Conservation (phyloP, 2,329 filamentous ascomycete genomes). For the Pseudogymnoascus pannorum region DNA sequence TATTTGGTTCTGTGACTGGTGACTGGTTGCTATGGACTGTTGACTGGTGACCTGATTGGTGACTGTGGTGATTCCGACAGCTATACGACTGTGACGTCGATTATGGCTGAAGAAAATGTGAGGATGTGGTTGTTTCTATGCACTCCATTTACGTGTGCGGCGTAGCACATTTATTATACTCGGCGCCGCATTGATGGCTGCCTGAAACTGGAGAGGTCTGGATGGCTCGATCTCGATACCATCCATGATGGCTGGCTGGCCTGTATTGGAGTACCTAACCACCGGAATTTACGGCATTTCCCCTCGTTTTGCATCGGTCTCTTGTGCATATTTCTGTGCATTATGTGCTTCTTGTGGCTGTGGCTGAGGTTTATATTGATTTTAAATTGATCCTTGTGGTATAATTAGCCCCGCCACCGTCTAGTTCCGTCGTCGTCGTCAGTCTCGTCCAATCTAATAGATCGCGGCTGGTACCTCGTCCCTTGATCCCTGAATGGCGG, state of each 20-base stretch:
- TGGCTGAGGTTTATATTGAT: neutral
- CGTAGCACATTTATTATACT: neutral
- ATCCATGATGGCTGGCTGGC: neutral
- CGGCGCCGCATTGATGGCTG: neutral
- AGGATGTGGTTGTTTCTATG: neutral
- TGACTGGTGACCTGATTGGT: neutral
- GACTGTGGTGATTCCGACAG: neutral
- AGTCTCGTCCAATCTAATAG: neutral
- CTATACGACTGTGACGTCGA: neutral
- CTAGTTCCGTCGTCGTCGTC: neutral
- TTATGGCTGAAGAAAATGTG: neutral
- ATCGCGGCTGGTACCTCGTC: neutral
- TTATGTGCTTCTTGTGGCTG: neutral
- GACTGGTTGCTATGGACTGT: neutral
- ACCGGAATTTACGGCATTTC: neutral
- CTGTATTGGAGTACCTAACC: too few species aligned
- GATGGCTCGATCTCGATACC: neutral
- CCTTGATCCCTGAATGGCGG: neutral
- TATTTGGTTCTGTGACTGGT: neutral
- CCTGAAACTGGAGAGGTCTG: neutral
- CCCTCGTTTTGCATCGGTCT: neutral
- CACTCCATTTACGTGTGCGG: neutral
- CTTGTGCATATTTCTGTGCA: neutral
- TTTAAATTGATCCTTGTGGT: neutral
- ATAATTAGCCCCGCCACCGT: conserved; percentile 3